Base-by-base conservation (phyloP, 2,329 filamentous ascomycete genomes). In the Fusarium chlamydosporum region DNA sequence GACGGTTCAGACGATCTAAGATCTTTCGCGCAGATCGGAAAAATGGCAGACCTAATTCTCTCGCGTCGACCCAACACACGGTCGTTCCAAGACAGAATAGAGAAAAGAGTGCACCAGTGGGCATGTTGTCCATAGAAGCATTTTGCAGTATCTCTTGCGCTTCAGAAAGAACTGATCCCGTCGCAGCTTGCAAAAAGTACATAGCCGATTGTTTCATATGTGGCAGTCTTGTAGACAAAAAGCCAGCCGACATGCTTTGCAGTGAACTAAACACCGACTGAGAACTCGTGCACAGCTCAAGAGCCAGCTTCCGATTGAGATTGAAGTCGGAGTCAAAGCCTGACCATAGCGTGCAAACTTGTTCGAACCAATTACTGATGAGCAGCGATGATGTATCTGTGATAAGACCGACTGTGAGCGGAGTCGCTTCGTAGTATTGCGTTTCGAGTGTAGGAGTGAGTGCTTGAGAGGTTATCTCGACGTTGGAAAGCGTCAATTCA, bases 191-290 rank as follows among this genome's bases (percentile, higher is more conserved):
- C 43, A 81, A 68, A n/a, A 79, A 75, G 4, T 74, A 64, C 7
- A 75, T 61, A 0, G 80, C 78, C 2, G 79, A 75, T 15, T 77
- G 78, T 7, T 72, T 70, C 74, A 82, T 76, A n/a, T 77, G 74
- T 2, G 79, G 79, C 16, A 81, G 61, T 18, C 78, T 61, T 1
- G 76, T 73, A 0, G 76, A 75, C 11, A 82, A 53, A 8, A 79
- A 81, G 0, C 76, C 76, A 0, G 80, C 80, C 0, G 80, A 80
- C 80, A 82, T 82, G 41, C 79, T 80, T 56, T 82, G 79, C 11
- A 82, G 62, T 11, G 77, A 76, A 48, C 75, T 79, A 52, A 79
- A 80, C 1, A 82, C 79, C 2, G 79, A 72, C 2, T 76, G 75
- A 0, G 79, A 81, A 7, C 74, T 74, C 3, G 78, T 75, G 74